Evolutionary conservation across 2,329 filamentous ascomycete species (phyloP).

Genomic region (Cladorrhinum sp.): DNA sequence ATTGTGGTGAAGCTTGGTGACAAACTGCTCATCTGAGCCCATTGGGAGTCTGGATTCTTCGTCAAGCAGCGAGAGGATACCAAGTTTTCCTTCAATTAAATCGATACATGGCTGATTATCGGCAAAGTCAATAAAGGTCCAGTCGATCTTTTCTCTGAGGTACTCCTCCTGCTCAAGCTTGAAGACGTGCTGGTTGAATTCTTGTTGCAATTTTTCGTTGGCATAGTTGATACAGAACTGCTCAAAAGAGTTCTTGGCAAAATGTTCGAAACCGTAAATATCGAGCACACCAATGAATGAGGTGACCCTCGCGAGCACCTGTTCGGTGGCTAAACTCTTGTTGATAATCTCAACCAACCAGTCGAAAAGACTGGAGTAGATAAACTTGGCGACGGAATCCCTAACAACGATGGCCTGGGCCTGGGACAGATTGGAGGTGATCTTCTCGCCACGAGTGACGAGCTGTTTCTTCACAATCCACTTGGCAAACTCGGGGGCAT

Average conservation of each 20-base stretch:
- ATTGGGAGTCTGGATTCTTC: constrained; percentile 96
- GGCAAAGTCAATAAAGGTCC: constrained; percentile 99
- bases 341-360: constrained; percentile 99
- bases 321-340: constrained; percentile 79
- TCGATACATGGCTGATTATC: constrained; percentile 99
- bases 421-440: constrained; percentile 89
- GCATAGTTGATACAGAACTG: constrained; percentile 99
- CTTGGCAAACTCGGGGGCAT: constrained; percentile 82
- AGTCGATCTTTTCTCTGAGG: constrained; percentile 91
- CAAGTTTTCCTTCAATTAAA: constrained; percentile 93
- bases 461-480: constrained; percentile 99
- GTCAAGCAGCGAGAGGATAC: constrained; percentile 86
- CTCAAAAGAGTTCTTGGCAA: constrained; percentile 99
- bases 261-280: constrained; percentile 99
- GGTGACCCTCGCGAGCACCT: constrained; percentile 74
- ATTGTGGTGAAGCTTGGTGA: constrained; percentile 93
- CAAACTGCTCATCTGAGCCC: constrained; percentile 96
- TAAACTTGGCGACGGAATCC: constrained; percentile 97
- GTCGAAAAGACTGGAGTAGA: constrained; percentile 97
- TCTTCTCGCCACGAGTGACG: constrained; percentile 94
- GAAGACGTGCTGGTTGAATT: constrained; percentile 99
- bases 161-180: constrained; percentile 99
- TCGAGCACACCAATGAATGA: constrained; percentile 98
- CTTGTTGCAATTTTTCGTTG: constrained; percentile 98
- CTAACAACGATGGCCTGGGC: constrained; percentile 91